phyloP scores from a whole-genome alignment of 805 yeast genomes.

The Isabelozyma gotoi region DNA sequence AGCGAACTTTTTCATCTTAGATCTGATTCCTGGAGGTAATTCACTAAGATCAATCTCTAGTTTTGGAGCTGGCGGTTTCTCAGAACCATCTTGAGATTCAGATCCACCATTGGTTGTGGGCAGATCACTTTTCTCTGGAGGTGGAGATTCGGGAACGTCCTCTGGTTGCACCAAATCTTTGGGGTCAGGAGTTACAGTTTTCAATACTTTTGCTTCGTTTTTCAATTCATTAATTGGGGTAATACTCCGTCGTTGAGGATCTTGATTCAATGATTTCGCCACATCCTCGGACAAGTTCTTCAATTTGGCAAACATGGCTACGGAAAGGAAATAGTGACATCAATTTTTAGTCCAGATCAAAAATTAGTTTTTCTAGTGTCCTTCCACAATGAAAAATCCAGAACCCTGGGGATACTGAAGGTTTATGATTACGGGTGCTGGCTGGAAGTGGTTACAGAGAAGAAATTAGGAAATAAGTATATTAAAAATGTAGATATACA shows the following conservation, averaged over 20 bases:
- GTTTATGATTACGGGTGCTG: neutral
- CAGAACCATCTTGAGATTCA: slow-evolving; percentile 1
- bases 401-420: neutral
- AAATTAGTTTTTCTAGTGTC: too few species aligned
- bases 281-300: slow-evolving; percentile 46
- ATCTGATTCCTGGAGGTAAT: slow-evolving; percentile 55
- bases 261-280: slow-evolving; percentile 39
- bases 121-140: slow-evolving; percentile 8
- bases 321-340: neutral
- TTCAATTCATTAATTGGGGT: slow-evolving; percentile 31
- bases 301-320: slow-evolving; percentile 39
- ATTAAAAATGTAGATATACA: too few species aligned
- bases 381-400: neutral
- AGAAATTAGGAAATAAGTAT: too few species aligned
- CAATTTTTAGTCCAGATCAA: neutral
- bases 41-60: slow-evolving; percentile 32
- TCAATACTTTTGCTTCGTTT: slow-evolving; percentile 31
- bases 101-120: slow-evolving; percentile 3
- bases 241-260: slow-evolving; percentile 6
- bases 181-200: slow-evolving; percentile 48
- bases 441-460: neutral
- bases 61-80: slow-evolving; percentile 9
- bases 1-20: slow-evolving; percentile 69
- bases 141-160: slow-evolving; percentile 29
- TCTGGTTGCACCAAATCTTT: slow-evolving; percentile 47